Conservation (phyloP, 352 stramenopile species). For the Globisporangium spinosum region DNA sequence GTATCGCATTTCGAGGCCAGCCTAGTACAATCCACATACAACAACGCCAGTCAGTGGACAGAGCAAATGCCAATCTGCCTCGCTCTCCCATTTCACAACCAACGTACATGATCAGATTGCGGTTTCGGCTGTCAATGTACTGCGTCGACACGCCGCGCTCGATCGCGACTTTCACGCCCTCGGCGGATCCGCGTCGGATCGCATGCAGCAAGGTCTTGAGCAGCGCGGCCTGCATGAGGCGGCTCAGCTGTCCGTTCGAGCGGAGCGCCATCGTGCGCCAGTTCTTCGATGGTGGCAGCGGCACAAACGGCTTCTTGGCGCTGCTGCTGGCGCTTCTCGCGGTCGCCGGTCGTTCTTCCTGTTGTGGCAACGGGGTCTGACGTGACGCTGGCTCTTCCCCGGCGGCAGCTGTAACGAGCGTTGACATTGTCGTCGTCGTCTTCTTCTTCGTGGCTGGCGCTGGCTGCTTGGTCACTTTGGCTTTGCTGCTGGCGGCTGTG, state of each 20-base stretch:
- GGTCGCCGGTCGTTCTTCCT: conserved; percentile 8
- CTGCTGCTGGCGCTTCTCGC: conserved; percentile 7
- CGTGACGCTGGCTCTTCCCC: conserved; percentile 1
- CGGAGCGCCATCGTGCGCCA: conserved; percentile 51
- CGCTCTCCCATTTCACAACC: neutral
- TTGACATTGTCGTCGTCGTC: neutral
- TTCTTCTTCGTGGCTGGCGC: neutral
- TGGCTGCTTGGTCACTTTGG: conserved; percentile 3
- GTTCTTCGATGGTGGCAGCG: conserved; percentile 38
- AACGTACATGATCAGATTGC: conserved; percentile 80
- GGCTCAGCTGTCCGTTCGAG: conserved; percentile 62
- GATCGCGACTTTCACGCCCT: conserved; percentile 82
- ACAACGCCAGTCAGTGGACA: neutral
- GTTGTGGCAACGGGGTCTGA: neutral
- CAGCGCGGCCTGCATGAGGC: conserved; percentile 76
- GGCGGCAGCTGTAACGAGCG: neutral
- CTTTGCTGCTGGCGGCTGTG: neutral
- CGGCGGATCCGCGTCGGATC: conserved; percentile 68
- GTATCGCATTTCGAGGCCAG: conserved; percentile 80
- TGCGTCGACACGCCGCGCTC: conserved; percentile 73
- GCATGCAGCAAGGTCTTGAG: conserved; percentile 85
- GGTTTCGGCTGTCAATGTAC: conserved; percentile 70
- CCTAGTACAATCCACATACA: conserved; percentile 23
- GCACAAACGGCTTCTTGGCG: conserved; percentile 40
- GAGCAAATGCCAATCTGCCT: neutral